Evolutionary conservation across 2,329 filamentous ascomycete genomes (phyloP).

Genomic region (Hypoxylon rubiginosum): DNA sequence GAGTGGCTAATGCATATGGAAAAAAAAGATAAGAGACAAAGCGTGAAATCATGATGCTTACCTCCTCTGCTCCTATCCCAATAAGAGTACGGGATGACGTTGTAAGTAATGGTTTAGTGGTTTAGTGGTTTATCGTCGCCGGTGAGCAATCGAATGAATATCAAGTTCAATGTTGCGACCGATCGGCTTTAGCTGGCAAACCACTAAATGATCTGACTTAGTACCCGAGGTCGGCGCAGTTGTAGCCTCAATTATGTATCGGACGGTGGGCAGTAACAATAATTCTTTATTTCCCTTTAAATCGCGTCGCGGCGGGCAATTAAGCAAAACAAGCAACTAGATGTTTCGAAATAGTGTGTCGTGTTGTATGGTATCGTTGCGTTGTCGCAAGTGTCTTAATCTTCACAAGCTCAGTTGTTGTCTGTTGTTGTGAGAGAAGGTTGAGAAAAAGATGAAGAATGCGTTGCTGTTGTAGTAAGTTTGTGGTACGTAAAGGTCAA

Average conservation of each 20-base stretch:
- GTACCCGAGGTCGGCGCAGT: conserved; percentile 32
- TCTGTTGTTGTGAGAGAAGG: neutral
- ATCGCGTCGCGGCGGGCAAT: neutral
- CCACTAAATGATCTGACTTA: conserved; percentile 22
- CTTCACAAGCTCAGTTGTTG: too few species aligned
- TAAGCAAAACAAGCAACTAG: neutral
- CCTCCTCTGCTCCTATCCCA: conserved; percentile 18
- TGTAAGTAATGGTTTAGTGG: conserved; percentile 9
- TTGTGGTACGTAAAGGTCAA: conserved; percentile 18
- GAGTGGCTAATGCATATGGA: neutral
- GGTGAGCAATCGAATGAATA: conserved; percentile 28
- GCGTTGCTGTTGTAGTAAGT: conserved; percentile 21
- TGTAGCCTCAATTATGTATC: conserved; percentile 9
- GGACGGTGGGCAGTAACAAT: neutral
- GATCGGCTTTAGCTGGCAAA: conserved; percentile 24
- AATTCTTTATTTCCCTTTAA: neutral
- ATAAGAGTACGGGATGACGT: conserved; percentile 26
- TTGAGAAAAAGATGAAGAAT: neutral
- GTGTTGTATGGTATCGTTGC: neutral
- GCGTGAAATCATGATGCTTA: conserved; percentile 37
- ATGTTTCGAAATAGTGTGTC: neutral
- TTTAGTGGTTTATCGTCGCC: conserved; percentile 12
- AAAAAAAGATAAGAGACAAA: neutral
- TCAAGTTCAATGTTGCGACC: conserved; percentile 21
- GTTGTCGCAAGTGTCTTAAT: neutral